Evolutionary conservation across 768 basidiomycete species (phyloP).

Genomic region (Tremella mesenterica): DNA sequence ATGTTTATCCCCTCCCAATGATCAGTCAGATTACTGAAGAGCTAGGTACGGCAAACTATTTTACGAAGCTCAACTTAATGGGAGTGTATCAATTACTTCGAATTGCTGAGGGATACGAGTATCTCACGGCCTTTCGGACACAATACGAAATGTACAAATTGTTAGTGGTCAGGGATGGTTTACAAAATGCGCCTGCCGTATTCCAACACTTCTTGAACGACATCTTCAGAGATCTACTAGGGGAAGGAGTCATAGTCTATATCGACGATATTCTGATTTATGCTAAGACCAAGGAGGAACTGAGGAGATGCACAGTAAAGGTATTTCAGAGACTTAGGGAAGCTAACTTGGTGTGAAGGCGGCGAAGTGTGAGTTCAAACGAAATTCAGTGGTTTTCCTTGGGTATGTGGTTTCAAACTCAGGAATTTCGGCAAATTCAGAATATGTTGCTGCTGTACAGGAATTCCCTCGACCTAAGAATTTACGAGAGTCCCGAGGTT

Average conservation of each 20-base stretch:
- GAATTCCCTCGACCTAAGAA: constrained; percentile 24
- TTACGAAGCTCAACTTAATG: constrained; percentile 23
- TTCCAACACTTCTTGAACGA: constrained; percentile 29
- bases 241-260: constrained; percentile 15
- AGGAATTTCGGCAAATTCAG: constrained; percentile 1
- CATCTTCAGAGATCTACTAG: constrained; percentile 15
- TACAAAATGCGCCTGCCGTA: constrained; percentile 24
- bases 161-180: constrained; percentile 25
- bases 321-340: constrained; percentile 7
- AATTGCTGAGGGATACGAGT: constrained; percentile 31
- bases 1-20: constrained; percentile 21
- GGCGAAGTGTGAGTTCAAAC: constrained; percentile 7
- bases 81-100: constrained; percentile 26
- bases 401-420: background rate
- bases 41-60: constrained; percentile 13
- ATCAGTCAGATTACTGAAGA: constrained; percentile 15
- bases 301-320: too few species aligned
- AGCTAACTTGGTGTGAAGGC: constrained; percentile 1
- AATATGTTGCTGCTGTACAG: background rate
- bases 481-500: constrained; percentile 13
- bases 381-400: background rate
- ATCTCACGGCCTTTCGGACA: constrained; percentile 44
- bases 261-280: constrained; percentile 22
- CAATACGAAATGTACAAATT: constrained; percentile 20
- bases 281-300: too few species aligned